Percentiles rank a stretch among this genome's conserved stretches.
These are phyloP conservation scores for Venturia carpophila DNA, from an alignment of 2,329 filamentous ascomycete species.

Conservation along the genomic window DNA sequence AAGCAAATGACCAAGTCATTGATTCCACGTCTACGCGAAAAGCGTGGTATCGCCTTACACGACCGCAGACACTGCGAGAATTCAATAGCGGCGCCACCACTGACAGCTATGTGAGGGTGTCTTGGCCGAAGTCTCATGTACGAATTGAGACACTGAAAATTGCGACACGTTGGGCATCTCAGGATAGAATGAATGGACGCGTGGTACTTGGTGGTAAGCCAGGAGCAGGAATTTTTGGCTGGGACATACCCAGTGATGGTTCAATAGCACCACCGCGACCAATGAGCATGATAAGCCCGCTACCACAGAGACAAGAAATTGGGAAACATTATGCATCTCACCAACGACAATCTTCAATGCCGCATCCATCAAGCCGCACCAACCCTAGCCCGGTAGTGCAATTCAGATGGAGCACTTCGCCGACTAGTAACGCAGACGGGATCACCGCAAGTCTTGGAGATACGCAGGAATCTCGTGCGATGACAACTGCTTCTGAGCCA, in stretches of 20 bases:
- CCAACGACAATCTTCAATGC: constrained; percentile 1
- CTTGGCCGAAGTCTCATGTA: constrained; percentile 30
- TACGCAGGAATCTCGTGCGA: not conserved
- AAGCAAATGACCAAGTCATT: constrained; percentile 27
- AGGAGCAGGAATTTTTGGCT: constrained; percentile 31
- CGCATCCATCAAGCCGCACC: not conserved
- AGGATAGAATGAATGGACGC: constrained; percentile 32
- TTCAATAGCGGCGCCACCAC: constrained; percentile 30
- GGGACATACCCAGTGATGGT: constrained; percentile 25
- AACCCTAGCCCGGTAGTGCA: constrained; percentile 23
- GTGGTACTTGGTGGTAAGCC: constrained; percentile 24
- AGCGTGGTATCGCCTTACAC: constrained; percentile 34
- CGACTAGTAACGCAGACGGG: constrained; percentile 12
- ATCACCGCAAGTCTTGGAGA: not conserved
- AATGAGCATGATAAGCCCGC: not conserved
- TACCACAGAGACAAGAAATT: not conserved
- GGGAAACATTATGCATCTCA: not conserved
- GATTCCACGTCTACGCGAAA: constrained; percentile 31
- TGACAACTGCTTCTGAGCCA: not conserved
- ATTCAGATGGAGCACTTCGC: constrained; percentile 31
- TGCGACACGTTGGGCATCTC: constrained; percentile 30
- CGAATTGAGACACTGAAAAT: constrained; percentile 30
- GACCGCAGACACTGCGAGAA: constrained; percentile 33
- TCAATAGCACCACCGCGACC: not conserved
- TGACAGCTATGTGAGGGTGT: constrained; percentile 32